Base-by-base conservation (phyloP, 1,284 basidiomycete species). In the Anthracocystis walkeri region DNA sequence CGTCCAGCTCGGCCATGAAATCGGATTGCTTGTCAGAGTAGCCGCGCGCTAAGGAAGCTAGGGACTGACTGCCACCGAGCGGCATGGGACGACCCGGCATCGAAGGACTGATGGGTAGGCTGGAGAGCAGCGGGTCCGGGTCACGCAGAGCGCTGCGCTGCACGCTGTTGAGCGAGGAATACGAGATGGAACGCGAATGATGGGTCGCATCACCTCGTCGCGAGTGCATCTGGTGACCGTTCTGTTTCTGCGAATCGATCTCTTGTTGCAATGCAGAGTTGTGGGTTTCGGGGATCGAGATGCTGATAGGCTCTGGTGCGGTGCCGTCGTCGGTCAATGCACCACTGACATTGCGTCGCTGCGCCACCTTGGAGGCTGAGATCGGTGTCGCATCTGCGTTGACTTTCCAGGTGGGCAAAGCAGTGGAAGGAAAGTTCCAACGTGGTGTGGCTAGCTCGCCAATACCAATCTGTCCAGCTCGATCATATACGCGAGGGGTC, bases 361-460 rank as follows among this genome's bases (percentile, higher is more conserved):
- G 64, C n/a, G 41, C 31, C 7, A 42, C 11, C 42, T 75, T 70
- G 59, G 65, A 54, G 5, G 53, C 29, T 2, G 64, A 64, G 20
- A 61, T 40, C 25, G 69, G 65, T 8, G 65, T 73, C 4, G 58
- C 61, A 5, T 65, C 60, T 20, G 62, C 31, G 25, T 49, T 49
- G 6, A 49, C 11, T 31, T 65, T 54, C 70, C 67, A 69, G 14
- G 23, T 52, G 8, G 67, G 71, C 46, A 69, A 33, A 8, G 67
- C 55, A 5, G 66, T 58, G 33, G 61, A 49, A 4, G 73, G 57
- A 38, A 80, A 77, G 38, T 73, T 89, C 95, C 95, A 99, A 73
- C 95, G 90, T 41, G 96, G 96, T n/a, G 96, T 98, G 7, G 94
- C 89, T n/a, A 98, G 90, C 86, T 98, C 96, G 41, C 96, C 96